Evolutionary conservation across 192 early-diverging fungal genomes (phyloP).

Genomic region (Lunasporangiospora selenospora): DNA sequence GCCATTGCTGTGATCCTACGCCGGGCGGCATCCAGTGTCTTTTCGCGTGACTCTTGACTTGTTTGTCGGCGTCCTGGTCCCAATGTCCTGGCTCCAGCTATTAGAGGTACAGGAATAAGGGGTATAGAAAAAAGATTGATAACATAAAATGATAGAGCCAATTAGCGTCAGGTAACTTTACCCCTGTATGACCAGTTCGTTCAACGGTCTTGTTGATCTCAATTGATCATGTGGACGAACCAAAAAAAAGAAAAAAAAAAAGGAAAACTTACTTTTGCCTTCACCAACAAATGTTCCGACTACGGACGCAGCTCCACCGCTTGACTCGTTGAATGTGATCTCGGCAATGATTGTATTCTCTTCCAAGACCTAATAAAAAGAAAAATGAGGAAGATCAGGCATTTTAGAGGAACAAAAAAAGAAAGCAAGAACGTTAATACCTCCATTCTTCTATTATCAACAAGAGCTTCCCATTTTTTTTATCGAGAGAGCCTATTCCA

Average conservation of each 20-base stretch:
- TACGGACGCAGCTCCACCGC: constrained; percentile 85
- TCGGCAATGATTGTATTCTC: constrained; percentile 94
- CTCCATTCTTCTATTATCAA: too few relatives aligned
- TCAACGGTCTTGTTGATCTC: background rate
- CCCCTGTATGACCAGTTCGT: background rate
- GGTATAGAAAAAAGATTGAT: too few relatives aligned
- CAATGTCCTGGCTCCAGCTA: constrained; percentile 49
- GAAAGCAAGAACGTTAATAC: too few relatives aligned
- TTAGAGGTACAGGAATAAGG: too few relatives aligned
- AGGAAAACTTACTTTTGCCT: constrained; percentile 55
- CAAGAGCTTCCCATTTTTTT: too few relatives aligned
- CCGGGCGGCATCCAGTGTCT: constrained; percentile 71
- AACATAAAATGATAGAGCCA: background rate
- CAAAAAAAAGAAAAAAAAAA: background rate
- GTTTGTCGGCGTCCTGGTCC: constrained; percentile 55
- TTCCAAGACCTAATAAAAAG: constrained; percentile 76
- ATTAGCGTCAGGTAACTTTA: background rate
- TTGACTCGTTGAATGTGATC: constrained; percentile 86
- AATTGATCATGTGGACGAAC: background rate
- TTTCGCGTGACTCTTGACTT: constrained; percentile 71
- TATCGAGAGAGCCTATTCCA: too few relatives aligned
- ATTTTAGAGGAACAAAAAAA: too few relatives aligned
- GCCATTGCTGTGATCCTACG: constrained; percentile 78
- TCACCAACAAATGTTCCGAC: constrained; percentile 76
- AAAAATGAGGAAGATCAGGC: background rate